Evolutionary conservation across 441 rosid species (phyloP).

Genomic region (Croton laevigatus): DNA sequence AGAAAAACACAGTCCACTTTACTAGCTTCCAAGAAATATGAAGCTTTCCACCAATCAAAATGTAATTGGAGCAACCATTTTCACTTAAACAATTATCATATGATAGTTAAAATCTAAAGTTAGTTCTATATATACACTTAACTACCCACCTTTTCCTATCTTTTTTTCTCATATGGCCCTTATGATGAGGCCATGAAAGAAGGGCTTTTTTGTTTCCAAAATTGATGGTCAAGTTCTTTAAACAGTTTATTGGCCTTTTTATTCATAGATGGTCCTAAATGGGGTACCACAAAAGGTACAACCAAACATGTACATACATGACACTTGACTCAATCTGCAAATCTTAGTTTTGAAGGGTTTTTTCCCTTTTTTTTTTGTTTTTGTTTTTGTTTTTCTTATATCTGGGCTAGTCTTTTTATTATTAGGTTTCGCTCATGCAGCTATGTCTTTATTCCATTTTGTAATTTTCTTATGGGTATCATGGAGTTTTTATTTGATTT

Average conservation of each 20-base stretch:
- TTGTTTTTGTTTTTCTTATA: slow-evolving; percentile 21
- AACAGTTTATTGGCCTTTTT: slow-evolving; percentile 13
- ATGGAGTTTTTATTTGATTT: slow-evolving; percentile 19
- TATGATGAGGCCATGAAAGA: slow-evolving; percentile 20
- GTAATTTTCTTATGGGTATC: slow-evolving; percentile 32
- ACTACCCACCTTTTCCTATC: slow-evolving; percentile 15
- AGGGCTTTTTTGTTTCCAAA: slow-evolving; percentile 12
- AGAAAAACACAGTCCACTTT: slow-evolving; percentile 10
- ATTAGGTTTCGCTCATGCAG: slow-evolving; percentile 18
- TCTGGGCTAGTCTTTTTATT: slow-evolving; percentile 24
- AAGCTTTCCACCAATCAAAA: background rate
- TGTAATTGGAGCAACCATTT: slow-evolving; percentile 20
- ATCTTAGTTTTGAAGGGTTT: slow-evolving; percentile 32
- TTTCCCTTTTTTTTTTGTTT: too few species aligned
- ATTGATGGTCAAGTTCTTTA: slow-evolving; percentile 6
- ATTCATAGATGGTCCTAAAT: slow-evolving; percentile 25
- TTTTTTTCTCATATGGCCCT: slow-evolving; percentile 11
- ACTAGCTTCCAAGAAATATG: slow-evolving; percentile 13
- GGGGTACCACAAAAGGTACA: slow-evolving; percentile 29
- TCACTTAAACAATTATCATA: slow-evolving; percentile 27
- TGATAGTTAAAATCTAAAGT: slow-evolving; percentile 16
- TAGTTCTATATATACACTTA: background rate
- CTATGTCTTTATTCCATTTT: slow-evolving; percentile 36
- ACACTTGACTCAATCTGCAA: slow-evolving; percentile 32
- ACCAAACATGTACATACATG: slow-evolving; percentile 13